These are phyloP conservation scores for Ramularia collo-cygni DNA, from an alignment of 2,329 filamentous ascomycete species.

Conservation along the genomic window DNA sequence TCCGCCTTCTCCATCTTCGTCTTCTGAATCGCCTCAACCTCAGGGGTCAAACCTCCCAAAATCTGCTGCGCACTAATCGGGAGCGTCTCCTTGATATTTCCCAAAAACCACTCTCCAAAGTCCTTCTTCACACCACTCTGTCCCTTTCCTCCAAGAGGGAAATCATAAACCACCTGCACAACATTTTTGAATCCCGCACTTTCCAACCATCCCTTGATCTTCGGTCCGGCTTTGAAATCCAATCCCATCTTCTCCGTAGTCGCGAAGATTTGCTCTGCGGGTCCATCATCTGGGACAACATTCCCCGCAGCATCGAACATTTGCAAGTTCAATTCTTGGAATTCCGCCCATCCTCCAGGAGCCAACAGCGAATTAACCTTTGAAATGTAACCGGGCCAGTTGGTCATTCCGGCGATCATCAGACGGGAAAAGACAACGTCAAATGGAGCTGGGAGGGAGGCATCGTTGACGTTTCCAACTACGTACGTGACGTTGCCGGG, in stretches of 20 bases:
- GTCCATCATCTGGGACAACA: neutral
- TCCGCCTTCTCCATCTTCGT: too few relatives aligned
- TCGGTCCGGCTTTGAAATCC: slow-evolving; percentile 1
- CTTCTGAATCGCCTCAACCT: too few relatives aligned
- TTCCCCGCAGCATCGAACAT: slow-evolving; percentile 4
- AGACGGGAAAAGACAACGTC: slow-evolving; percentile 20
- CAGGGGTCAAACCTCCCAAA: too few relatives aligned
- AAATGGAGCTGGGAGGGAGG: slow-evolving; percentile 3
- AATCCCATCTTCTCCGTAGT: neutral
- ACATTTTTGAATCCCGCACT: slow-evolving; percentile 10
- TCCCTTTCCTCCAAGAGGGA: too few relatives aligned
- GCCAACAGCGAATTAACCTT: slow-evolving; percentile 12
- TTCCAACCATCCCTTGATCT: neutral
- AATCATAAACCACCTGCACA: too few relatives aligned
- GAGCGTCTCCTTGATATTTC: too few relatives aligned
- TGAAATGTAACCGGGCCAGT: slow-evolving; percentile 17
- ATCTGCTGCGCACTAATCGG: too few relatives aligned
- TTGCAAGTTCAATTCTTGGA: slow-evolving; percentile 14
- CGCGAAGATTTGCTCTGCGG: neutral
- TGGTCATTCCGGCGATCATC: slow-evolving; percentile 16
- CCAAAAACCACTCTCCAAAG: too few relatives aligned
- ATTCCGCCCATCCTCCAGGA: slow-evolving; percentile 19
- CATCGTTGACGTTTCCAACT: slow-evolving; percentile 2
- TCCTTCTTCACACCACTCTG: too few relatives aligned
- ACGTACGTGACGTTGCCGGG: neutral